These are phyloP conservation scores for Malus hybrid DNA, from an alignment of 331 rosid species.

Conservation along the genomic window DNA sequence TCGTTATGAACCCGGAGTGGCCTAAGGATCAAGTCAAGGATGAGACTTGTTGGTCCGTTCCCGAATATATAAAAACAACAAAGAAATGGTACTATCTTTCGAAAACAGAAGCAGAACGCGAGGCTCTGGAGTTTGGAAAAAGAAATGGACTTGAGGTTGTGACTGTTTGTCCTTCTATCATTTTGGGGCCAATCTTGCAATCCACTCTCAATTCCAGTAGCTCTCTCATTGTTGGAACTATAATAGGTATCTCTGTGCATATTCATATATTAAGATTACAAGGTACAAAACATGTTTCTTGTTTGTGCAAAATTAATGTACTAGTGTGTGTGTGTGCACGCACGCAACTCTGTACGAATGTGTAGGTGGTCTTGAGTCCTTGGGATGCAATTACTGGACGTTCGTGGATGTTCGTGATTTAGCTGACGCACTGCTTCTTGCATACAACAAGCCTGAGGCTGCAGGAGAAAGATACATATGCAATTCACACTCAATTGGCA, in stretches of 20 bases:
- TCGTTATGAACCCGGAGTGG: slow-evolving; percentile 24
- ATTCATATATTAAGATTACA: no score
- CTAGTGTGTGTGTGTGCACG: no score
- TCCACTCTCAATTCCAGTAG: slow-evolving; percentile 45
- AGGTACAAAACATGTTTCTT: background rate
- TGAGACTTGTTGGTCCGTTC: slow-evolving; percentile 68
- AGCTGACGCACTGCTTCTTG: slow-evolving; percentile 35
- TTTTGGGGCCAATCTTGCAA: slow-evolving; percentile 59
- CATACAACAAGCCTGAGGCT: slow-evolving; percentile 39
- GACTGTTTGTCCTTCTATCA: slow-evolving; percentile 42
- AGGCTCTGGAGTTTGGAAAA: slow-evolving; percentile 41
- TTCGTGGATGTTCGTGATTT: slow-evolving; percentile 49
- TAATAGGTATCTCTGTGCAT: slow-evolving; percentile 34
- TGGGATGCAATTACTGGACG: slow-evolving; percentile 22
- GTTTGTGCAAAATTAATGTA: background rate
- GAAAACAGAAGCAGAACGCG: slow-evolving; percentile 61
- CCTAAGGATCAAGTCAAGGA: slow-evolving; percentile 39
- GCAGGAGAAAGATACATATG: slow-evolving; percentile 56
- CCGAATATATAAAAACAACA: slow-evolving; percentile 36
- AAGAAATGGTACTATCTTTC: slow-evolving; percentile 58
- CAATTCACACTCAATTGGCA: slow-evolving; percentile 16
- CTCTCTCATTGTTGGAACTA: slow-evolving; percentile 24
- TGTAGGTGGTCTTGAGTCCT: slow-evolving; percentile 11
- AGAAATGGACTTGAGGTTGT: slow-evolving; percentile 40
- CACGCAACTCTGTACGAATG: background rate